Base-by-base conservation (phyloP, 2,329 filamentous ascomycete species). In the Fusarium verticillioides region DNA sequence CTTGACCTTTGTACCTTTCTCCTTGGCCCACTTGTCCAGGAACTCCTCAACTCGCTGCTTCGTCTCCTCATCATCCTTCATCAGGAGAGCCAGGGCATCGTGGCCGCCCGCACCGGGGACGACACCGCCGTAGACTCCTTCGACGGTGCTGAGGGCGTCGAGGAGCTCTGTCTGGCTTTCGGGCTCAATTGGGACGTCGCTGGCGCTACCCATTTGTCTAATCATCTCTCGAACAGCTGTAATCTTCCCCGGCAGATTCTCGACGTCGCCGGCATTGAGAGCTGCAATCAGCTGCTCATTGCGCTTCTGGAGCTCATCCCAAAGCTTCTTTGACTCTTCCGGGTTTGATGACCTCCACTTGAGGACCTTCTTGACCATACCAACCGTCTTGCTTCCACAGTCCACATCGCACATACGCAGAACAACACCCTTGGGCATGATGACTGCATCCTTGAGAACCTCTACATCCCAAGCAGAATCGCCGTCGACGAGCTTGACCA, bases 321-420 rank as follows among this genome's bases (percentile, higher is more conserved):
- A 98, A 23, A 98, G 85, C 69, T 82, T 78, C 70, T 90, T 89
- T 4, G 95, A 91, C n/a, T 87, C 88, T 6, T 87, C 86, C 1
- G 86, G 83, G 26, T 94, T 90, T 53, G 87, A 83, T 56, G 89
- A 88, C 58, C 93, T 87, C 96, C 96, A 99, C 37, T 89, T 88
- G 7, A 98, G 87, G 19, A 99, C 94, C 79, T 94, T 90, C 84
- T 96, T 97, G 42, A 98, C 96, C 96, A 99, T 98, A 19, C 94
- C 90, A 0, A 97, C 95, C 12, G 96, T 98, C 84, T 97, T 90
- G 54, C 92, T 96, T 37, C 96, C 96, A 79, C 95, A 97, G 80
- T 97, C 94, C 11, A 99, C 96, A 79, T 99, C 96, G 79, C 95
- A 97, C 92, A 99, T 96, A 68, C 97, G 89, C 74, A 98, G 86